Evolutionary conservation across 768 basidiomycete genomes (phyloP), one percentile per base, ranked within the genome.

Genomic region (Ramaria rubella): DNA sequence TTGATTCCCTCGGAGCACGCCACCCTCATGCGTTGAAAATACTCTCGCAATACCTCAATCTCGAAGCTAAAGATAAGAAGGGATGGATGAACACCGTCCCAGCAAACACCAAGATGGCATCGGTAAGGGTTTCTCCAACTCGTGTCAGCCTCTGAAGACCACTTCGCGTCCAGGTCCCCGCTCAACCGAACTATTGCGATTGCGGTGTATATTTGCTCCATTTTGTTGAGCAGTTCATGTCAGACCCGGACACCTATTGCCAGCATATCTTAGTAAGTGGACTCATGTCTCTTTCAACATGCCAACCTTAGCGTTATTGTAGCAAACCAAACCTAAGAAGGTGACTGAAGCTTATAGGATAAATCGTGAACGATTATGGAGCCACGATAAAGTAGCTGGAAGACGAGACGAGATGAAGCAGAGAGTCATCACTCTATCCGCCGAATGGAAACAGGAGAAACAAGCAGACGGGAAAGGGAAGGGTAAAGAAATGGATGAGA

Each of bases 121-220:
- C 73, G 50, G 89, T 86, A 62, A 36, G 75, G 69, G 40, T 33
- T 19, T 15, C 21, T 11, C 12, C 26, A 14, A 45, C 33, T 46
- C 42, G 27, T 59, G 29, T 27, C 49, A 38, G 54, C 26, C 26
- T 36, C 15, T 34, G 33, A 3, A 19, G 29, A 7, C 24, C 21
- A 17, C 26, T 9, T 48, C 17, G n/a, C 11, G 46, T 45, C 27
- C 61, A 95, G 91, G 90, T 94, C 3, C 95, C 95, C 3, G 73
- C 75, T 23, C 96, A 99, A 66, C 82, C 83, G 15, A 97, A 98
- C 66, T 90, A 76, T 60, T 90, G 85, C 64, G 94, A 97, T 68
- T 99, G 96, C 62, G 96, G 96, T 5, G 67, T 96, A 27, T 99
- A 90, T 68, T 76, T 98, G 12, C 74, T 98, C 11, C 93, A 98